Evolutionary conservation across 148 eudicot species (phyloP).

Genomic region (Fallopia convolvulus): DNA sequence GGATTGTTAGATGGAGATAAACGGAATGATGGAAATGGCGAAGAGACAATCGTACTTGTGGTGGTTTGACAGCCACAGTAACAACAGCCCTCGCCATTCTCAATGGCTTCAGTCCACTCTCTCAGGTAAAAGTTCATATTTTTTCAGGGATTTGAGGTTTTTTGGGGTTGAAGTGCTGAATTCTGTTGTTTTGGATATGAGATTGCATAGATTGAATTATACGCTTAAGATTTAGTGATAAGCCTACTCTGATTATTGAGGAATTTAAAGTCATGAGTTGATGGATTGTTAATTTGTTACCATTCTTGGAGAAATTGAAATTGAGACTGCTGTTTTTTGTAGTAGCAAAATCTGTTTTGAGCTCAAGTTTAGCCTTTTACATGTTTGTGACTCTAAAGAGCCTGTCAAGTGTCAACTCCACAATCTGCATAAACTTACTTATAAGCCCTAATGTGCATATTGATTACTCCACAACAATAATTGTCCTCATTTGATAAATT

Average conservation of each 20-base stretch:
- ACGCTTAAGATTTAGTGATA: no score
- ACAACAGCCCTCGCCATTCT: constrained; percentile 33
- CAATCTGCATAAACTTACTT: no score
- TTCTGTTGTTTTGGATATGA: no score
- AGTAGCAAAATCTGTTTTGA: no score
- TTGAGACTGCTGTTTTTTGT: no score
- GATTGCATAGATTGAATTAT: no score
- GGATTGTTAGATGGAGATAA: neutral
- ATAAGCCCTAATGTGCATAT: no score
- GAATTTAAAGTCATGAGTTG: no score
- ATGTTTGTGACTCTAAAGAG: neutral
- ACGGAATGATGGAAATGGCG: constrained; percentile 22
- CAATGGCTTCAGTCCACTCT: constrained; percentile 82
- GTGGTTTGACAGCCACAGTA: constrained; percentile 62
- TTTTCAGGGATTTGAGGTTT: neutral
- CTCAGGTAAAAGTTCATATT: constrained; percentile 23
- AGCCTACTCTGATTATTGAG: no score
- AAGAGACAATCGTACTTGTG: constrained; percentile 37
- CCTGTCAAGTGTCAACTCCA: no score
- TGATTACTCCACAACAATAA: no score
- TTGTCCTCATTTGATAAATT: neutral
- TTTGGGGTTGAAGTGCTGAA: neutral
- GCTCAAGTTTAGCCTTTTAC: neutral
- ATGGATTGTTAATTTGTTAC: neutral
- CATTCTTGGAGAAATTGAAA: neutral